Percentiles rank a stretch among this genome's conserved stretches.
Conservation (phyloP, 495 filamentous ascomycete species). For the Xylaria bambusicola region DNA sequence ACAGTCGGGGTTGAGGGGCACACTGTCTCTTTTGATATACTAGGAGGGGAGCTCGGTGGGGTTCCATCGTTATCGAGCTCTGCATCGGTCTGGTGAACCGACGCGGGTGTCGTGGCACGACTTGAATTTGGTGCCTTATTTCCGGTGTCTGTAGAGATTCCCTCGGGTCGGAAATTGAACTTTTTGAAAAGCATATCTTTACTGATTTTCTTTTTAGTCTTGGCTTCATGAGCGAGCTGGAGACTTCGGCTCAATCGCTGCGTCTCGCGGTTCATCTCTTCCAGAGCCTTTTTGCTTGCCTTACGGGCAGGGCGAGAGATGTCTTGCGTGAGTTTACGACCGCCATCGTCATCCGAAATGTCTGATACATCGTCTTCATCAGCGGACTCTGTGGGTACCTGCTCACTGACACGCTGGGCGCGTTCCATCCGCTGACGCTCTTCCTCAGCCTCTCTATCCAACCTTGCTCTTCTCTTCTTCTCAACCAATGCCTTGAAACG, state of each 20-base stretch:
- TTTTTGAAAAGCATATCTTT: conserved; percentile 81
- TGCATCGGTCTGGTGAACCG: conserved; percentile 42
- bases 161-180: conserved; percentile 67
- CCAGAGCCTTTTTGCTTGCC: conserved; percentile 93
- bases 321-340: conserved; percentile 61
- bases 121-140: conserved; percentile 50
- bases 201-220: conserved; percentile 88
- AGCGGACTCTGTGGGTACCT: conserved; percentile 31
- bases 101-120: conserved; percentile 40
- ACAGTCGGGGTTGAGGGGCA: conserved; percentile 2
- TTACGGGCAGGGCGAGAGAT: conserved; percentile 69
- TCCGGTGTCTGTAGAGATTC: conserved; percentile 33
- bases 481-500: conserved; percentile 69
- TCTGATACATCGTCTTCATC: conserved; percentile 52
- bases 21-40: conserved; percentile 24
- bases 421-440: conserved; percentile 54
- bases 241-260: conserved; percentile 86
- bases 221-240: conserved; percentile 87
- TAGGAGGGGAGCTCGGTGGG: conserved; percentile 55
- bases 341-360: conserved; percentile 59
- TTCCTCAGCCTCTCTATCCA: conserved; percentile 62
- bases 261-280: conserved; percentile 92
- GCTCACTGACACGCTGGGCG: conserved; percentile 36
- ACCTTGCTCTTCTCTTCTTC: conserved; percentile 68
- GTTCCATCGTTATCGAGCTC: conserved; percentile 50